Evolutionary conservation across 345 rosid species (phyloP).

Genomic region (Hibiscus syriacus): DNA sequence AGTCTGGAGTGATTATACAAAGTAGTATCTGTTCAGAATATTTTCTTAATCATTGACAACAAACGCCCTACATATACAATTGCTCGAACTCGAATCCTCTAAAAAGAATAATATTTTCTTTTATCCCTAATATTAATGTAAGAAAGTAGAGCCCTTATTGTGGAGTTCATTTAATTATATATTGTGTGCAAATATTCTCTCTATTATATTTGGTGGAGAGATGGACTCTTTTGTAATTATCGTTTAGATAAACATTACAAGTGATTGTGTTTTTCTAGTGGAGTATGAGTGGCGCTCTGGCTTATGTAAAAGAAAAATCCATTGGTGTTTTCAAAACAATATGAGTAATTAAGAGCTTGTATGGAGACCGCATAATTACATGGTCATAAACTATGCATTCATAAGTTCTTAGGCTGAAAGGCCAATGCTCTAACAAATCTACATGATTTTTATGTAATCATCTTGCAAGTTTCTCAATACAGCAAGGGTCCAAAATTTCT

Average conservation of each 20-base stretch:
- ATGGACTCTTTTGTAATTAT: constrained; percentile 34
- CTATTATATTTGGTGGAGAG: constrained; percentile 39
- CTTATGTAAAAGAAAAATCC: neutral
- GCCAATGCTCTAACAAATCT: neutral
- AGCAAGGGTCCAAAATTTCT: neutral
- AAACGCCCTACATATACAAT: no score
- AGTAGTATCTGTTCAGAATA: no score
- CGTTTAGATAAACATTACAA: constrained; percentile 8
- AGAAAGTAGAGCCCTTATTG: constrained; percentile 8
- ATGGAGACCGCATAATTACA: constrained; percentile 17
- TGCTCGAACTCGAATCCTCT: no score
- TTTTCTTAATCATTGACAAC: no score
- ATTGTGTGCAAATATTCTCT: constrained; percentile 42
- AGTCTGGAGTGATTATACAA: no score
- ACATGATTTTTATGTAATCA: neutral
- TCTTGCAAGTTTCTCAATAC: neutral
- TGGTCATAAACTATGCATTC: constrained; percentile 4
- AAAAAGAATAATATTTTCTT: no score
- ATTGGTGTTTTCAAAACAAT: constrained; percentile 6
- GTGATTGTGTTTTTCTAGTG: constrained; percentile 26
- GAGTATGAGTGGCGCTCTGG: constrained; percentile 28
- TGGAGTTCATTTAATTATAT: constrained; percentile 32
- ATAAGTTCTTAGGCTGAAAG: neutral
- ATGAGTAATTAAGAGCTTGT: constrained; percentile 15
- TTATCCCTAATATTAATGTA: no score